Base-by-base conservation (phyloP, 2,329 filamentous ascomycete species). In the Fusarium brachygibbosum region DNA sequence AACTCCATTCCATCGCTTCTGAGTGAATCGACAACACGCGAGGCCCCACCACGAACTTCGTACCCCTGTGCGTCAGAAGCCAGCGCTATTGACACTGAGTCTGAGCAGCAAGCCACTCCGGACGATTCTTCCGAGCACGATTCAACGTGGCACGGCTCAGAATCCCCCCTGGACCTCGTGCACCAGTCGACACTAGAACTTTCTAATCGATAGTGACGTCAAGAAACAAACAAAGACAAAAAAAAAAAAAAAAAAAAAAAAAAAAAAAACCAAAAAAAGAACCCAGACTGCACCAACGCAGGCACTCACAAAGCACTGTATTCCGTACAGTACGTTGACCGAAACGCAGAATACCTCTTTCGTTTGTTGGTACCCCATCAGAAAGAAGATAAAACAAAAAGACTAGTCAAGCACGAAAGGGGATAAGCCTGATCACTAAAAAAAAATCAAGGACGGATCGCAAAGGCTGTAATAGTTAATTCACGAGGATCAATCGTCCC, bases 401-500 rank as follows among this genome's bases (percentile, higher is more conserved):
- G 52, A 63, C n/a, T 50, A 58, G 53, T 32, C 49, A 49, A 50
- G 45, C 19, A 66, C 60, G 45, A 73, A 76, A 76, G 68, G 64
- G 73, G 75, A 76, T 73, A 73, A 70, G 70, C 70, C 65, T 50
- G 51, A 58, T 34, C 31, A 42, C 50, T 29, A 63, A 62, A 58
- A 40, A 52, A 53, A 44, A 50, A 51, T 49, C 46, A 53, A 35
- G 49, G 42, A 51, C 51, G 51, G 37, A 54, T 49, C 51, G 55
- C 44, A 48, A 51, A 65, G 42, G 42, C 25, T 46, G 45, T 35
- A n/a, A n/a, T n/a, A 65, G 35, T 65, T 45, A 53, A 42, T 64
- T 56, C 54, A 46, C 41, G 63, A 67, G n/a, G 50, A 58, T 63
- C 57, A 37, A 23, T 19, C n/a, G 65, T 50, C 50, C 44, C 42